Conservation (phyloP, 257 asterid genomes). For the Solanum sitiens region DNA sequence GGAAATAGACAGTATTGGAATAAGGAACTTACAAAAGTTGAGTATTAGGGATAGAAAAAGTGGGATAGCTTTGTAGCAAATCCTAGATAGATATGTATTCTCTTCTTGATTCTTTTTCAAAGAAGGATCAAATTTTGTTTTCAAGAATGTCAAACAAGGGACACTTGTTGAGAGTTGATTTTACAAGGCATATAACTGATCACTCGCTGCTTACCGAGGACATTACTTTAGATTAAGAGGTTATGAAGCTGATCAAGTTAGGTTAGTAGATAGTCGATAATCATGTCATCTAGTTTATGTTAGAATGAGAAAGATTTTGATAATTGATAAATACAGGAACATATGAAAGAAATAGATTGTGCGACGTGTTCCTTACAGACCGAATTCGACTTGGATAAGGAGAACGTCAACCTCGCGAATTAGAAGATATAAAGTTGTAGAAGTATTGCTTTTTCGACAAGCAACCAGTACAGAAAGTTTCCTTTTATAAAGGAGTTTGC, state of each 20-base stretch:
- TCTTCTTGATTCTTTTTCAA: neutral
- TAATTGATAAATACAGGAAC: too few species aligned
- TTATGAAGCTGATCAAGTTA: neutral
- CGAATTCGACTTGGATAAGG: too few species aligned
- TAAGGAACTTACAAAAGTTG: neutral
- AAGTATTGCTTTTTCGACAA: too few species aligned
- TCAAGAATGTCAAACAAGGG: neutral
- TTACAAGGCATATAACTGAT: neutral
- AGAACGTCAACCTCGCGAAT: too few species aligned
- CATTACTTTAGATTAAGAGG: neutral
- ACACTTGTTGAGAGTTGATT: neutral
- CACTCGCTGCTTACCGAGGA: neutral
- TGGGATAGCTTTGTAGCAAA: neutral
- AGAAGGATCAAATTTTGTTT: neutral
- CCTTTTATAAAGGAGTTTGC: too few species aligned
- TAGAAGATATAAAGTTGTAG: too few species aligned
- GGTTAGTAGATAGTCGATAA: too few species aligned
- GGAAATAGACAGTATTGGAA: neutral
- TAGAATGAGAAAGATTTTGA: too few species aligned
- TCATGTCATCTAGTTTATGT: neutral
- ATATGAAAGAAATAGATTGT: too few species aligned
- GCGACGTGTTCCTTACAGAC: too few species aligned
- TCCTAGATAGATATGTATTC: neutral
- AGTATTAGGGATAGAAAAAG: neutral
- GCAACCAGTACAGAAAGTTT: too few species aligned